Evolutionary conservation across 2,329 filamentous ascomycete species (phyloP).

Genomic region (Aspergillus quadricinctus): DNA sequence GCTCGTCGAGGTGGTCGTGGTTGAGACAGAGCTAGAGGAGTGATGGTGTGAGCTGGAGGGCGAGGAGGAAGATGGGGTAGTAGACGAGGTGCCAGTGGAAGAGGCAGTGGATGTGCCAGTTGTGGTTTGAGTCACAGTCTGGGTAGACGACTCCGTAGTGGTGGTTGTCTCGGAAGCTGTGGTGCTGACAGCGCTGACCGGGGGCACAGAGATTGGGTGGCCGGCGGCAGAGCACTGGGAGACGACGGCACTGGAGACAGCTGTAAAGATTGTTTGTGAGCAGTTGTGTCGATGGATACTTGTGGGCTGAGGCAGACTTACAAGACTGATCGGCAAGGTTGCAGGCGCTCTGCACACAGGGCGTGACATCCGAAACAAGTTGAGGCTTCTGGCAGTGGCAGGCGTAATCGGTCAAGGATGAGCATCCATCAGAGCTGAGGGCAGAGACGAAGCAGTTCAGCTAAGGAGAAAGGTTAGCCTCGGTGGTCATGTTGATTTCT

Average conservation of each 20-base stretch:
- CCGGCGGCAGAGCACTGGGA: conserved; percentile 32
- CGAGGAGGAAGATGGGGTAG: neutral
- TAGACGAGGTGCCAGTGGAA: neutral
- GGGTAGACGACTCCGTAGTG: neutral
- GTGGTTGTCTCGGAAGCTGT: neutral
- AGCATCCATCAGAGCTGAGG: conserved; percentile 43
- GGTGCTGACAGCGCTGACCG: conserved; percentile 15
- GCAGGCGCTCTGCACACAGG: conserved; percentile 46
- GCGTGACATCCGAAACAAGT: conserved; percentile 40
- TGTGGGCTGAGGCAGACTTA: conserved; percentile 14
- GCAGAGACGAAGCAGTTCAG: conserved; percentile 44
- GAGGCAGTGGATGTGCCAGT: conserved; percentile 4
- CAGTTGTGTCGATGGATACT: neutral
- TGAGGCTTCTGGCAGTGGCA: conserved; percentile 47
- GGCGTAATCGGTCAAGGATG: conserved; percentile 44
- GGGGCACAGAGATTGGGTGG: conserved; percentile 34
- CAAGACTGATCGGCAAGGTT: conserved; percentile 33
- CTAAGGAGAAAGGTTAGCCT: conserved; percentile 24
- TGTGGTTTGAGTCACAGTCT: conserved; percentile 12
- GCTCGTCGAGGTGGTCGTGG: neutral
- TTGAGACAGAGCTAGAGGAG: neutral
- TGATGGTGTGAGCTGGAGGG: neutral
- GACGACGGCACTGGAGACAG: conserved; percentile 34
- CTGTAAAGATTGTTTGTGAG: conserved; percentile 15
- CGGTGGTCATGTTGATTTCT: neutral